Evolutionary conservation across 495 filamentous ascomycete genomes (phyloP).

Genomic region (Wilcoxina mikolae): DNA sequence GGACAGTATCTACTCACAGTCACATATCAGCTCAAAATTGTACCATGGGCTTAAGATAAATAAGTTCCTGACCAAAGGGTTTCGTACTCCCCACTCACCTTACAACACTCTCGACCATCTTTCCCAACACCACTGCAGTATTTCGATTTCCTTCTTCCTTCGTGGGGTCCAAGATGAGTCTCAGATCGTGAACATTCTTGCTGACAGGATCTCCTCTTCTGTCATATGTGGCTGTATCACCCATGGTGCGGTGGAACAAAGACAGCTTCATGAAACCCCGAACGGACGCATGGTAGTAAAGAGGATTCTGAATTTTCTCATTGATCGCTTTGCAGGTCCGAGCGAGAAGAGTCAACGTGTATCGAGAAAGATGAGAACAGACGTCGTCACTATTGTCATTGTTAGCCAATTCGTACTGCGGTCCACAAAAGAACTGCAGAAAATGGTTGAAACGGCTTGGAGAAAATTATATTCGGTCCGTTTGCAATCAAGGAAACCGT

Average conservation of each 20-base stretch:
- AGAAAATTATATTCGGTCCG: background rate
- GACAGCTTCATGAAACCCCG: constrained; percentile 25
- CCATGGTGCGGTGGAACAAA: constrained; percentile 28
- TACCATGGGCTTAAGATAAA: background rate
- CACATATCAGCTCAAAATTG: background rate
- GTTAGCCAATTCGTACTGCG: background rate
- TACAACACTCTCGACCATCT: background rate
- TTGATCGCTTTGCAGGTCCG: constrained; percentile 28
- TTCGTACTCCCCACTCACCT: background rate
- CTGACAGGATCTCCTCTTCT: constrained; percentile 26
- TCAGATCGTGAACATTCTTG: constrained; percentile 28
- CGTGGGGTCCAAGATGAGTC: constrained; percentile 29
- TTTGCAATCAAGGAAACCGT: background rate
- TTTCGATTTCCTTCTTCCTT: background rate
- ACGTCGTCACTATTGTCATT: constrained; percentile 24
- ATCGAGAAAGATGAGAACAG: constrained; percentile 24
- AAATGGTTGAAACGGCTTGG: background rate
- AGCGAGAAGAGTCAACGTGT: constrained; percentile 24
- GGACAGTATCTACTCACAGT: constrained; percentile 26
- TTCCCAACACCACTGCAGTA: background rate
- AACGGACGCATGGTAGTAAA: constrained; percentile 29
- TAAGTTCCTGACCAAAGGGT: constrained; percentile 1
- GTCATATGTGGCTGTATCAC: constrained; percentile 26
- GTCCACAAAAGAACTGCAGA: constrained; percentile 36
- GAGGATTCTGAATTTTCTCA: constrained; percentile 28